Percentiles rank a stretch among this genome's conserved stretches.
Conservation (phyloP, 2,329 filamentous ascomycete genomes). For the Pseudophaeomoniella oleicola region DNA sequence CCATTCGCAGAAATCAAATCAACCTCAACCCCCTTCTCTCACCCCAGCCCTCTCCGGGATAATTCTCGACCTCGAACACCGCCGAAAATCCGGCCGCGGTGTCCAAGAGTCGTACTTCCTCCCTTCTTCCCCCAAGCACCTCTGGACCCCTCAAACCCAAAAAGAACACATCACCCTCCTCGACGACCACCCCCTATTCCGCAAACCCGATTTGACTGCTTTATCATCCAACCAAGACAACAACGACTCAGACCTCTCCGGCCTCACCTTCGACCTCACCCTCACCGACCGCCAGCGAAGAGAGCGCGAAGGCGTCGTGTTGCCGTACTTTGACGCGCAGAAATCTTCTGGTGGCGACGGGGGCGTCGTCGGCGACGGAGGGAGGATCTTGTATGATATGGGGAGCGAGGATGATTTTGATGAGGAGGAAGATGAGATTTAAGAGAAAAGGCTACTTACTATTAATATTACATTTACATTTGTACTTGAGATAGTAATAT, state of each 20-base stretch:
- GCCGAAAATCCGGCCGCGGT: slow-evolving; percentile 65
- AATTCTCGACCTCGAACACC: slow-evolving; percentile 73
- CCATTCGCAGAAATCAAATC: slow-evolving; percentile 6
- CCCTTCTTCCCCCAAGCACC: slow-evolving; percentile 14
- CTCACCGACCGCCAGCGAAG: slow-evolving; percentile 81
- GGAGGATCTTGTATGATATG: slow-evolving; percentile 93
- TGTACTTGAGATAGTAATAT: too few species aligned
- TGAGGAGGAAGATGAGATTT: slow-evolving; percentile 88
- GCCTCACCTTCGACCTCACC: slow-evolving; percentile 71
- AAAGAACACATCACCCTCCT: slow-evolving; percentile 47
- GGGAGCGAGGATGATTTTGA: slow-evolving; percentile 93
- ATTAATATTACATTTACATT: too few species aligned
- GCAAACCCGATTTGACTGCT: slow-evolving; percentile 14
- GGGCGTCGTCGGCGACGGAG: slow-evolving; percentile 71
- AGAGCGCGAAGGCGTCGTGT: slow-evolving; percentile 74
- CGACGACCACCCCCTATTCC: slow-evolving; percentile 62
- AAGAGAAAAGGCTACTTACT: too few species aligned
- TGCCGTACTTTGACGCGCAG: slow-evolving; percentile 96
- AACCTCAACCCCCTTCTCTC: slow-evolving; percentile 1
- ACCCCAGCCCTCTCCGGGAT: slow-evolving; percentile 32
- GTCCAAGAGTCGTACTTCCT: slow-evolving; percentile 57
- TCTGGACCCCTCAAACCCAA: slow-evolving; percentile 19
- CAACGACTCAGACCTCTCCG: slow-evolving; percentile 39
- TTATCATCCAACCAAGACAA: slow-evolving; percentile 23
- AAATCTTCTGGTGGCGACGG: slow-evolving; percentile 50